These are phyloP conservation scores for Priceomyces carsonii DNA, from an alignment of 805 yeast genomes.

Conservation along the genomic window DNA sequence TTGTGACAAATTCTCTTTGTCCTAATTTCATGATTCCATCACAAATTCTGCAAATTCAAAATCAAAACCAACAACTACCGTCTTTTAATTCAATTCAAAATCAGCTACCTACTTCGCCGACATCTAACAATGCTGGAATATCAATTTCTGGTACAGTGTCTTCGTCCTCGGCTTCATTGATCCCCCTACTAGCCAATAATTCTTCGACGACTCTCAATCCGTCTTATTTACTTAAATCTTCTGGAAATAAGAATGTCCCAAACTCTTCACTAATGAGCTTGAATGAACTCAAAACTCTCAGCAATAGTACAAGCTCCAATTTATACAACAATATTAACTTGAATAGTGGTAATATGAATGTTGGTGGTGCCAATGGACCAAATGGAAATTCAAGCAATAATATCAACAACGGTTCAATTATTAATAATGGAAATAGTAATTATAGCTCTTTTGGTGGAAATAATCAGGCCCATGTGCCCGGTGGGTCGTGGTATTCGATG, in stretches of 20 bases:
- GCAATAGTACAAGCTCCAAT: too few species aligned
- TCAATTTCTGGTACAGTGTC: constrained; percentile 6
- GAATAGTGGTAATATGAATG: too few species aligned
- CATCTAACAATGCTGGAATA: constrained; percentile 9
- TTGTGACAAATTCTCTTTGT: constrained; percentile 1
- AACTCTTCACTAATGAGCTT: constrained; percentile 4
- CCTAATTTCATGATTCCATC: constrained; percentile 17
- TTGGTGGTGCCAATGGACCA: too few species aligned
- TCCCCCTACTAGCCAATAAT: constrained; percentile 16
- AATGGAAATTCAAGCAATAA: too few species aligned
- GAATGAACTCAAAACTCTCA: constrained; percentile 9
- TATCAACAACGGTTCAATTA: too few species aligned
- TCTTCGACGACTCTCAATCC: constrained; percentile 25
- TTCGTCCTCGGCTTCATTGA: constrained; percentile 7
- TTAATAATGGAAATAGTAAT: too few species aligned
- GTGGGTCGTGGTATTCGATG: neutral
- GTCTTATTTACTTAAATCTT: constrained; percentile 22
- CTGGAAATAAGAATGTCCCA: constrained; percentile 2
- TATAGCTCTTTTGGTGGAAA: too few species aligned
- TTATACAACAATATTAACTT: too few species aligned
- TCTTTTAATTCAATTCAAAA: constrained; percentile 37
- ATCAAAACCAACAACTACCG: constrained; percentile 34
- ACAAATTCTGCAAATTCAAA: constrained; percentile 24
- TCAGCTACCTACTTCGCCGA: constrained; percentile 30
- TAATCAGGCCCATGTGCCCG: too few species aligned